Percentiles rank a stretch among this genome's conserved stretches.
Evolutionary conservation across 495 filamentous ascomycete genomes (phyloP).

Genomic region (Chaetomidium leptoderma): DNA sequence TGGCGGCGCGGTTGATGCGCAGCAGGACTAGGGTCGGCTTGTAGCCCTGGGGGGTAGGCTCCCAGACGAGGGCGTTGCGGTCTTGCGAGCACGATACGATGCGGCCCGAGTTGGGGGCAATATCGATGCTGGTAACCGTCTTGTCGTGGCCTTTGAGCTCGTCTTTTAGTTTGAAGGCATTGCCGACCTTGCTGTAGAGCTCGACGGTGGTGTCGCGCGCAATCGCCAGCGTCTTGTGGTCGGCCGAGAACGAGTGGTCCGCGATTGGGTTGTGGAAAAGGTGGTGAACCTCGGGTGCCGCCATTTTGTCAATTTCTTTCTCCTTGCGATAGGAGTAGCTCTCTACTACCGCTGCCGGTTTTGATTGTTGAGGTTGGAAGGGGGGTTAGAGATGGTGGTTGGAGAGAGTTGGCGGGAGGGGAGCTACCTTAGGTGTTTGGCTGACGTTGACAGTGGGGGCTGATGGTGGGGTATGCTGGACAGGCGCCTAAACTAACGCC

Average conservation of each 20-base stretch:
- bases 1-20: constrained; percentile 94
- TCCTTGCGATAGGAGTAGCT: constrained; percentile 86
- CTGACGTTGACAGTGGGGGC: constrained; percentile 12
- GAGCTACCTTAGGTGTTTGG: neutral
- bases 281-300: constrained; percentile 84
- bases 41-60: constrained; percentile 83
- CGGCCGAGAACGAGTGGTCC: constrained; percentile 95
- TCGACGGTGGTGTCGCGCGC: constrained; percentile 88
- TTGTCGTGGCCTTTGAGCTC: constrained; percentile 96
- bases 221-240: constrained; percentile 83
- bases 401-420: too few relatives aligned
- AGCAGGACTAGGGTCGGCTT: constrained; percentile 96
- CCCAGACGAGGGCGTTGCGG: constrained; percentile 97
- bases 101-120: constrained; percentile 80
- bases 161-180: constrained; percentile 76
- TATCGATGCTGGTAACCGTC: constrained; percentile 91
- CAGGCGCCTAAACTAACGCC: neutral
- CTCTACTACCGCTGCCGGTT: constrained; percentile 79
- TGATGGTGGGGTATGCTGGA: constrained; percentile 23
- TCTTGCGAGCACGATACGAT: constrained; percentile 99
- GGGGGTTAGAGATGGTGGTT: neutral
- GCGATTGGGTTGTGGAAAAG: constrained; percentile 95
- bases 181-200: constrained; percentile 72
- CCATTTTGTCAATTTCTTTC: constrained; percentile 53
- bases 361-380: constrained; percentile 6